A percentile compares a stretch with the other conserved stretches of the same genome.
These are phyloP conservation scores for Hylodesmum podocarpum DNA, from an alignment of 306 rosid genomes.

Conservation along the genomic window DNA sequence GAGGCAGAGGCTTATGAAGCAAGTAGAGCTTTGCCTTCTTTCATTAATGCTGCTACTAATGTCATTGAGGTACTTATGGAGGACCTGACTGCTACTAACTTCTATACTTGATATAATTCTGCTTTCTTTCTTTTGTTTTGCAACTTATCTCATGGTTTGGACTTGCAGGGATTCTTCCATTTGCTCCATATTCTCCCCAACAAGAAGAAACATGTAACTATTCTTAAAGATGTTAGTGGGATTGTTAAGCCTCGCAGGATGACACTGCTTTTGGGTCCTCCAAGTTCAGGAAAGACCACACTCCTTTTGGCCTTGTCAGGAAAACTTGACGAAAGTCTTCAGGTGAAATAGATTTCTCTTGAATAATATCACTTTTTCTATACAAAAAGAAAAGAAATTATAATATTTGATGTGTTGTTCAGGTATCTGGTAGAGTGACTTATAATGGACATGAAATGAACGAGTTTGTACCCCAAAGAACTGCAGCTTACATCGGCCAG, in stretches of 20 bases:
- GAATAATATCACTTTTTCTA: neutral
- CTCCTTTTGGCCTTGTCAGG: constrained; percentile 73
- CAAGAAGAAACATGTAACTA: constrained; percentile 45
- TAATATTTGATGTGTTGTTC: neutral
- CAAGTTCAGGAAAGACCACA: constrained; percentile 83
- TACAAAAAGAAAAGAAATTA: neutral
- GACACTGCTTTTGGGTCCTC: constrained; percentile 89
- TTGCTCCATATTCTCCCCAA: constrained; percentile 36
- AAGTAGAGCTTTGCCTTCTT: constrained; percentile 66
- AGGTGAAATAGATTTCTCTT: constrained; percentile 33
- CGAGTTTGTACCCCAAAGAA: constrained; percentile 72
- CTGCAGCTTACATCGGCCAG: constrained; percentile 83
- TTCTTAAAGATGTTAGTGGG: constrained; percentile 69
- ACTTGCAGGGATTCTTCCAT: constrained; percentile 33
- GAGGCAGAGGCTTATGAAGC: constrained; percentile 74
- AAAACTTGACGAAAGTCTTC: constrained; percentile 57
- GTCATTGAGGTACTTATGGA: constrained; percentile 44
- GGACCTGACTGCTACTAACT: no score
- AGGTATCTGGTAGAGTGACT: constrained; percentile 45
- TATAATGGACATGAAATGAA: constrained; percentile 51
- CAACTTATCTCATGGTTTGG: neutral
- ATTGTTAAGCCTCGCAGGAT: constrained; percentile 73
- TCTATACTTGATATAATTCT: no score
- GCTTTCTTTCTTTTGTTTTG: neutral
- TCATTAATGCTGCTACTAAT: constrained; percentile 48